Percentiles rank a stretch among this genome's conserved stretches.
Evolutionary conservation across 1,284 basidiomycete species (phyloP).

Genomic region (Anthracocystis panici-leucophaei): DNA sequence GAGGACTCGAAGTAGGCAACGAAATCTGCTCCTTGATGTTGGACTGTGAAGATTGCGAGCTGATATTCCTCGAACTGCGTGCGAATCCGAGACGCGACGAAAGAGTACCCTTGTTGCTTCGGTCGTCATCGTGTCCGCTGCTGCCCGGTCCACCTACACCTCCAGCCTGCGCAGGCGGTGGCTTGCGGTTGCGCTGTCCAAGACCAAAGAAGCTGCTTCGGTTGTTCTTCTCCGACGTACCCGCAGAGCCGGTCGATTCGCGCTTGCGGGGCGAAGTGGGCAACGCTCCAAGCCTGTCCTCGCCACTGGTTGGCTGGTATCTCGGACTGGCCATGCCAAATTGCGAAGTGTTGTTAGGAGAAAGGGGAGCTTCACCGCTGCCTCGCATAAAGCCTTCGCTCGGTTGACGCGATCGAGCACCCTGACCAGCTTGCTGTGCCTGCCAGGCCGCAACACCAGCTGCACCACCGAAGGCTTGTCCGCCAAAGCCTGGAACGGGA

Average conservation of each 20-base stretch:
- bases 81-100: constrained; percentile 58
- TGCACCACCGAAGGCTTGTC: constrained; percentile 32
- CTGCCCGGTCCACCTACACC: constrained; percentile 21
- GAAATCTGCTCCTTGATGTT: constrained; percentile 67
- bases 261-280: constrained; percentile 55
- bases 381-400: constrained; percentile 40
- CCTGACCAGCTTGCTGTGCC: constrained; percentile 52
- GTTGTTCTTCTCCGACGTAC: constrained; percentile 39
- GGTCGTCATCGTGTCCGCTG: constrained; percentile 38
- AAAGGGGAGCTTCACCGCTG: constrained; percentile 36
- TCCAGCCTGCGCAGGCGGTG: constrained; percentile 34
- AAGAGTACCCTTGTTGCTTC: constrained; percentile 49
- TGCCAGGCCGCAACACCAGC: constrained; percentile 52
- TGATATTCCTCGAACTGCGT: constrained; percentile 43
- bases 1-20: constrained; percentile 61
- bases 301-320: constrained; percentile 25
- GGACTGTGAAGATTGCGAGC: constrained; percentile 34
- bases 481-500: constrained; percentile 14
- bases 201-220: constrained; percentile 62
- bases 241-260: constrained; percentile 48
- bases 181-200: constrained; percentile 55
- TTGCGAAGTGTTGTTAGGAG: constrained; percentile 24
- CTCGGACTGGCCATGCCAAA: constrained; percentile 30
- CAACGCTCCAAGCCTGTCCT: constrained; percentile 47
- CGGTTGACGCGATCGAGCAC: constrained; percentile 21